Conservation (phyloP, 1,284 basidiomycete genomes). For the Cryptococcus sp. region DNA sequence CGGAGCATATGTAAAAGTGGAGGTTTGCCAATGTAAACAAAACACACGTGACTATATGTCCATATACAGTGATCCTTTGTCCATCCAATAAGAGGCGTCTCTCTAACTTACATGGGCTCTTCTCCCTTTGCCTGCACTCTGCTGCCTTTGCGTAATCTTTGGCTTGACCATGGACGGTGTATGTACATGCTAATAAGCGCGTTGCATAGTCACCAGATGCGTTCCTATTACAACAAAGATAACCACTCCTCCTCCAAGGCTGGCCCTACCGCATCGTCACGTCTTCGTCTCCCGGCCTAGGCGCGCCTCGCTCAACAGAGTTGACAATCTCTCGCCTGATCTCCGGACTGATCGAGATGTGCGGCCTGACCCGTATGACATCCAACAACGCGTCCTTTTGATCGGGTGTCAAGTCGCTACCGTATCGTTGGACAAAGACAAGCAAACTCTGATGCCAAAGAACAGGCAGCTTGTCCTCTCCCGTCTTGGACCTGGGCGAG, state of each 20-base stretch:
- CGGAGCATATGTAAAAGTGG: too few relatives aligned
- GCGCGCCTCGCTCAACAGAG: constrained; percentile 50
- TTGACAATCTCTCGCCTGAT: constrained; percentile 71
- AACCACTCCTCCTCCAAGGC: neutral
- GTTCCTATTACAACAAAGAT: neutral
- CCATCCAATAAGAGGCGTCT: too few relatives aligned
- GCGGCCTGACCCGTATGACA: constrained; percentile 78
- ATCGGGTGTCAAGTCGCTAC: constrained; percentile 91
- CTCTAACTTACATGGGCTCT: too few relatives aligned
- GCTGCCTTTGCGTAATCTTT: too few relatives aligned
- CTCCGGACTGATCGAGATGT: constrained; percentile 84
- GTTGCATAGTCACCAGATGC: neutral
- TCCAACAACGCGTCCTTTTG: constrained; percentile 97
- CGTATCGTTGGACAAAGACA: constrained; percentile 91
- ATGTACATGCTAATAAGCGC: too few relatives aligned
- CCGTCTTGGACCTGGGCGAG: constrained; percentile 65
- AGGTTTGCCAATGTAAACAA: too few relatives aligned
- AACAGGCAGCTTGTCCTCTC: constrained; percentile 69
- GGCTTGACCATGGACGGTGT: too few relatives aligned
- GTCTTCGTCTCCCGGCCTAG: constrained; percentile 43
- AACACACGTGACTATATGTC: too few relatives aligned
- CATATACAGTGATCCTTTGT: too few relatives aligned
- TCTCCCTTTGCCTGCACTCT: too few relatives aligned
- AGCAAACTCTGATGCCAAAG: constrained; percentile 97
- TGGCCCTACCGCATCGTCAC: constrained; percentile 28